These are phyloP conservation scores for Taphrina confusa DNA, from an alignment of 1,139 yeast species.

Conservation along the genomic window DNA sequence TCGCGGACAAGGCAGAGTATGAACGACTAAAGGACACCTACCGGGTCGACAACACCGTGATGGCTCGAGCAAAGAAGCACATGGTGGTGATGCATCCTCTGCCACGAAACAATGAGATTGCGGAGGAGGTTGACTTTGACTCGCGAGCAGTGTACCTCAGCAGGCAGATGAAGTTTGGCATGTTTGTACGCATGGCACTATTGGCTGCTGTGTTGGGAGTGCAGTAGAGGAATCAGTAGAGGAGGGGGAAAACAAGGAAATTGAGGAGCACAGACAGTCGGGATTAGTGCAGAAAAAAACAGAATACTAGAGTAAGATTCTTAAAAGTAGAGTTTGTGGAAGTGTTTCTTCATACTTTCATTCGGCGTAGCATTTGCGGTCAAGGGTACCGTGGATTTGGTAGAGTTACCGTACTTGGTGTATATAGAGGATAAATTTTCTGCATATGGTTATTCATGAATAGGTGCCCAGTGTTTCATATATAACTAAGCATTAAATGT, in stretches of 20 bases:
- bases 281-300: background rate
- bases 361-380: too few relatives aligned
- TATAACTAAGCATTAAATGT: too few relatives aligned
- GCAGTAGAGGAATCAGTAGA: background rate
- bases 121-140: conserved; percentile 98
- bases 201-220: conserved; percentile 88
- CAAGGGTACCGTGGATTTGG: too few relatives aligned
- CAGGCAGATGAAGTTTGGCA: conserved; percentile 80
- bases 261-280: background rate
- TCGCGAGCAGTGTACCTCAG: conserved; percentile 49
- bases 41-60: conserved; percentile 86
- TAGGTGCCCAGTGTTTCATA: too few relatives aligned
- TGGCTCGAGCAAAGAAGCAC: conserved; percentile 91
- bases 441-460: too few relatives aligned
- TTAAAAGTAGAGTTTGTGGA: too few relatives aligned
- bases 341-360: too few relatives aligned
- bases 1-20: conserved; percentile 71
- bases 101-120: conserved; percentile 94
- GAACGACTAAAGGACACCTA: conserved; percentile 87
- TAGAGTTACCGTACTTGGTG: too few relatives aligned
- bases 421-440: too few relatives aligned
- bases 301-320: too few relatives aligned
- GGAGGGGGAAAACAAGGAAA: background rate
- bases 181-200: conserved; percentile 97
- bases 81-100: conserved; percentile 97